phyloP scores from a whole-genome alignment of 179 eudicot species.

The Gypsophila paniculata region DNA sequence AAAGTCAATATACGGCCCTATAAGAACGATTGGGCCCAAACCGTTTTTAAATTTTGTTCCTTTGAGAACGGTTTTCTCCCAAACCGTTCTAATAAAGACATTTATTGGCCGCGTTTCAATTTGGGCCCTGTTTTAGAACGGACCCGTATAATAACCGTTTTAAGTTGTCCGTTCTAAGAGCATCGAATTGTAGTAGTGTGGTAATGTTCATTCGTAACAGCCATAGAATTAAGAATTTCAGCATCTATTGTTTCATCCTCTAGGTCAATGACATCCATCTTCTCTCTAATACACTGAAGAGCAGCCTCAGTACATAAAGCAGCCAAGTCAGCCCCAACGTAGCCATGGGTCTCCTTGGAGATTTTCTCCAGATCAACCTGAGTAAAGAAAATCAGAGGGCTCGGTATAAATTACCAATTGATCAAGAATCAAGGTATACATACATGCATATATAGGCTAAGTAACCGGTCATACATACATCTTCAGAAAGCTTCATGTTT shows the following conservation, averaged over 20 bases:
- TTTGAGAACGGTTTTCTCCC: too few species aligned
- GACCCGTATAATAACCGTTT: too few species aligned
- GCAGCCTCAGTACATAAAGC: slow-evolving; percentile 84
- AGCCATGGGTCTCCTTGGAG: slow-evolving; percentile 73
- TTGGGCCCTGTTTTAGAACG: too few species aligned
- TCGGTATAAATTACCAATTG: neutral
- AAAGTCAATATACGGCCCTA: too few species aligned
- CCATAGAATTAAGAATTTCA: slow-evolving; percentile 84
- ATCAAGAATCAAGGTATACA: neutral
- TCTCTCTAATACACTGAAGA: slow-evolving; percentile 80
- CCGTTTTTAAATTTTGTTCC: too few species aligned
- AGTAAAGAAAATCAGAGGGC: neutral
- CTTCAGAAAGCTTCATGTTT: slow-evolving; percentile 82
- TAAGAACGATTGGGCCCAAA: too few species aligned
- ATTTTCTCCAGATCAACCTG: slow-evolving; percentile 80
- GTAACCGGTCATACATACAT: slow-evolving; percentile 32
- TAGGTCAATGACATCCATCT: slow-evolving; percentile 83
- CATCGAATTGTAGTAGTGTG: too few species aligned
- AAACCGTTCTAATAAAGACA: too few species aligned
- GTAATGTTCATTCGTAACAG: slow-evolving; percentile 78
- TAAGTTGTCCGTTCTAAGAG: too few species aligned
- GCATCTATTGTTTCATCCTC: slow-evolving; percentile 89
- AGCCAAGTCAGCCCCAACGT: slow-evolving; percentile 78
- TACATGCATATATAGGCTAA: neutral
- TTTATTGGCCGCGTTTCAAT: too few species aligned